Percentiles rank a stretch among this genome's conserved stretches.
These are phyloP conservation scores for Pseudozyma sp. DNA, from an alignment of 1,284 basidiomycete genomes.

Conservation along the genomic window DNA sequence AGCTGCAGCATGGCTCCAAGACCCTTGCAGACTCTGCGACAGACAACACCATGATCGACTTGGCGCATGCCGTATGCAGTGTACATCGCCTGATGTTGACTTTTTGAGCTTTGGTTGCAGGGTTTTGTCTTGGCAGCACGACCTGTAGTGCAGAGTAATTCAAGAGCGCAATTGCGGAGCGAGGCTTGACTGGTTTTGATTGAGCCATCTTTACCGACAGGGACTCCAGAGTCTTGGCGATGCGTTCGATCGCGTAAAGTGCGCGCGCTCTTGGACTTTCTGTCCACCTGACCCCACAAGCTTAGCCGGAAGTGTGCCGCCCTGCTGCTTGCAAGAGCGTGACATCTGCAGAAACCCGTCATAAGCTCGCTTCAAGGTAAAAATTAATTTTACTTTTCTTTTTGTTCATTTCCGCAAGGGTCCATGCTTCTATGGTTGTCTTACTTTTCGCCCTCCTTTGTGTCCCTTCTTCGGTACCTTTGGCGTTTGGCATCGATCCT, in stretches of 20 bases:
- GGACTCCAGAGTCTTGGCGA: neutral
- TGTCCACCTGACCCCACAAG: no score
- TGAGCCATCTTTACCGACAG: no score
- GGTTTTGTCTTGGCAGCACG: no score
- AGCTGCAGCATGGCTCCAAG: neutral
- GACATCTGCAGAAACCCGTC: neutral
- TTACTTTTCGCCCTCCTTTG: neutral
- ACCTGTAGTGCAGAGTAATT: no score
- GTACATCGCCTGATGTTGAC: no score
- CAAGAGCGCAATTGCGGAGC: no score
- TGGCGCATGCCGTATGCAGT: neutral
- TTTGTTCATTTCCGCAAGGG: neutral
- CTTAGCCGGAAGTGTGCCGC: neutral
- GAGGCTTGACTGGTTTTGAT: neutral
- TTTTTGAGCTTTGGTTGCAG: no score
- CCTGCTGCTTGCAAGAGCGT: neutral
- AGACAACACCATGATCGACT: neutral
- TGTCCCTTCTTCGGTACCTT: constrained; percentile 1
- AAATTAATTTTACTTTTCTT: no score
- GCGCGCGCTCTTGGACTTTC: neutral
- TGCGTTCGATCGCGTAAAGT: neutral
- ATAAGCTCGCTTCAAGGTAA: neutral
- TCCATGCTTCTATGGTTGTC: constrained; percentile 2
- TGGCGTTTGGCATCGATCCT: neutral
- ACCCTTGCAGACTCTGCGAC: neutral